Conservation (phyloP, 2,329 filamentous ascomycete species). For the Sclerotinia spermophila region DNA sequence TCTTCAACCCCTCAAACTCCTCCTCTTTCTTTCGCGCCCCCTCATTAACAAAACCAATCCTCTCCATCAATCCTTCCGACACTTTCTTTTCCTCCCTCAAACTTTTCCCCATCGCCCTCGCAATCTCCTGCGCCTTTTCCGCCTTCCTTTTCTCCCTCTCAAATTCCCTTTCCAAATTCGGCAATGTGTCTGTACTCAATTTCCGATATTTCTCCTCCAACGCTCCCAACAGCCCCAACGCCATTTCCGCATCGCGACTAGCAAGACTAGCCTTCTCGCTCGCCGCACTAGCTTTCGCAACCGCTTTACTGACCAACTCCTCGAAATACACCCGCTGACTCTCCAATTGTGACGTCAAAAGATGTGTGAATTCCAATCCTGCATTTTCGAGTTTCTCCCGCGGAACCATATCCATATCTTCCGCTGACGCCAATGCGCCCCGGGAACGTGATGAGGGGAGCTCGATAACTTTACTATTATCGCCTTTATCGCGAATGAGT, state of each 20-base stretch:
- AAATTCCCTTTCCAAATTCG: slow-evolving; percentile 68
- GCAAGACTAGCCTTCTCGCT: slow-evolving; percentile 63
- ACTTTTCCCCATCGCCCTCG: slow-evolving; percentile 69
- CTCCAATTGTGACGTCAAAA: slow-evolving; percentile 89
- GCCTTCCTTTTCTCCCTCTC: slow-evolving; percentile 65
- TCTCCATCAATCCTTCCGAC: slow-evolving; percentile 72
- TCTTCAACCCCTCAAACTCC: slow-evolving; percentile 71
- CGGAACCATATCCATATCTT: slow-evolving; percentile 65
- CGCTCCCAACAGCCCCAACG: slow-evolving; percentile 47
- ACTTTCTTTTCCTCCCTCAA: slow-evolving; percentile 85
- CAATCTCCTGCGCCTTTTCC: slow-evolving; percentile 69
- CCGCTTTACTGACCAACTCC: slow-evolving; percentile 82
- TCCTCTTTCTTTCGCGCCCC: slow-evolving; percentile 56
- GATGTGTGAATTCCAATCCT: slow-evolving; percentile 88
- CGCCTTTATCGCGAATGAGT: slow-evolving; percentile 87
- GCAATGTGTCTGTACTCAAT: slow-evolving; percentile 52
- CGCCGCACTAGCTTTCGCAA: slow-evolving; percentile 80
- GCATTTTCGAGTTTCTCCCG: slow-evolving; percentile 70
- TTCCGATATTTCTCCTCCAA: slow-evolving; percentile 53
- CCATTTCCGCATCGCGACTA: slow-evolving; percentile 46
- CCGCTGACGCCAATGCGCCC: slow-evolving; percentile 10
- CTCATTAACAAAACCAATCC: slow-evolving; percentile 70
- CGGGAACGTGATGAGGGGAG: slow-evolving; percentile 53
- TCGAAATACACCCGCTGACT: slow-evolving; percentile 92
- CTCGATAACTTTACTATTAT: slow-evolving; percentile 80